These are phyloP conservation scores for Gossypium davidsonii DNA, from an alignment of 441 rosid species.

Conservation along the genomic window DNA sequence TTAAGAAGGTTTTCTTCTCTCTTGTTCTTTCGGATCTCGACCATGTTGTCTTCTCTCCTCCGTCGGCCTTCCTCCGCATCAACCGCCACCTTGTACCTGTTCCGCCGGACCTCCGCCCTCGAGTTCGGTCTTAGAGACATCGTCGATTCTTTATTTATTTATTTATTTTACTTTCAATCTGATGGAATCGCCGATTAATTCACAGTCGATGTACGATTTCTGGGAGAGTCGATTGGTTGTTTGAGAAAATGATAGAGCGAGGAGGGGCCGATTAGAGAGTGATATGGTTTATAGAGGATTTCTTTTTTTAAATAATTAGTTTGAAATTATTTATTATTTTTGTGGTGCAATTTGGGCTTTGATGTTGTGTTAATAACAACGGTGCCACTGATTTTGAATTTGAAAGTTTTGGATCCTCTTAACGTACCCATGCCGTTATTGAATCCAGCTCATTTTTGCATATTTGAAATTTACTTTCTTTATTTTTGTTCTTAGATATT, in stretches of 20 bases:
- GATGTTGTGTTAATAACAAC: slow-evolving; percentile 24
- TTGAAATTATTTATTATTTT: slow-evolving; percentile 5
- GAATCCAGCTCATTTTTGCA: slow-evolving; percentile 8
- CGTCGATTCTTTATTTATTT: slow-evolving; percentile 2
- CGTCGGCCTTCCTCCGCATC: slow-evolving; percentile 65
- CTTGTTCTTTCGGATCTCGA: slow-evolving; percentile 59
- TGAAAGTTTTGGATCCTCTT: slow-evolving; percentile 32
- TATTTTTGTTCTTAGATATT: no score
- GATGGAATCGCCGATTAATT: slow-evolving; percentile 10
- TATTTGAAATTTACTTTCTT: no score
- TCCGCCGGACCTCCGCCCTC: slow-evolving; percentile 50
- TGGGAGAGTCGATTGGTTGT: slow-evolving; percentile 9
- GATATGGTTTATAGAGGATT: slow-evolving; percentile 1
- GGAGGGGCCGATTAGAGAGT: not conserved
- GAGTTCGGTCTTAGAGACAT: slow-evolving; percentile 56
- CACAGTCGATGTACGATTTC: not conserved
- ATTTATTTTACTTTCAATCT: slow-evolving; percentile 1
- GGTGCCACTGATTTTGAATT: slow-evolving; percentile 48
- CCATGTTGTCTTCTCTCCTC: slow-evolving; percentile 61
- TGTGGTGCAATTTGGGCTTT: slow-evolving; percentile 8
- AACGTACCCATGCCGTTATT: slow-evolving; percentile 32
- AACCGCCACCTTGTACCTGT: slow-evolving; percentile 47
- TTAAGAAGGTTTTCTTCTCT: slow-evolving; percentile 55
- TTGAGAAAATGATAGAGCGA: slow-evolving; percentile 21
- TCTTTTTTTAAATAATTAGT: not conserved